Base-by-base conservation (phyloP, 208 protist genomes). In the Leishmania amazonensis region DNA sequence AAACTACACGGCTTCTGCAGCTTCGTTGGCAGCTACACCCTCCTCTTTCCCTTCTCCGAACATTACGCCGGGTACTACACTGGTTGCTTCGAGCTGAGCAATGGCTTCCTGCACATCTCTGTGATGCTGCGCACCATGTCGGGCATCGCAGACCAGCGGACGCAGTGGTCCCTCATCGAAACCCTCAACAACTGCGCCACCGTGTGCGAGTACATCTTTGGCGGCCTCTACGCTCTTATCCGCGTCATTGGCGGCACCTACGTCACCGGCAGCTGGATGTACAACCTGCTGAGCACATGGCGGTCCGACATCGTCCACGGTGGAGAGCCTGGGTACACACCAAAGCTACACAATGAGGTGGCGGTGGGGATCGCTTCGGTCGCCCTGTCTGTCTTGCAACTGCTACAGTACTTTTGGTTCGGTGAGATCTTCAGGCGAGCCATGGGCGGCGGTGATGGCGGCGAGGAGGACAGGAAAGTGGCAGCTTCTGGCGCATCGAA, bases 361-460 rank as follows among this genome's bases (percentile, higher is more conserved):
- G 88, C 91, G 0, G 57, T 88, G 13, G 72, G 89, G n/a, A 76
- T 96, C 53, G 89, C 89, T 53, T 87, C 91, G 40, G 31, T 87
- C 40, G 87, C 89, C 54, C 64, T 97, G 57, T 80, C 76, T 3
- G 76, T 84, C 1, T 68, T 97, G 17, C 92, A 96, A 79, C 15
- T 87, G 35, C 82, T 97, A 74, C 94, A 97, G 81, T 97, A 97
- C 83, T 80, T 93, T 35, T 97, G 94, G 93, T 94, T 96, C 76
- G 80, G 75, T 9, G 90, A 92, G 64, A 92, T 97, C 68, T 79
- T 96, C 71, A 93, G 90, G 82, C 78, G 78, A 19, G 87, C 83
- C 4, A 28, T 89, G 42, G 81, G 71, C n/a, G 53, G 76, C 31
- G 58, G 87, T 73, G 64, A 6, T 57, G 40, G 49, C 58, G 40